These are phyloP conservation scores for Populus trichocarpa DNA, from an alignment of 441 rosid genomes.

Conservation along the genomic window DNA sequence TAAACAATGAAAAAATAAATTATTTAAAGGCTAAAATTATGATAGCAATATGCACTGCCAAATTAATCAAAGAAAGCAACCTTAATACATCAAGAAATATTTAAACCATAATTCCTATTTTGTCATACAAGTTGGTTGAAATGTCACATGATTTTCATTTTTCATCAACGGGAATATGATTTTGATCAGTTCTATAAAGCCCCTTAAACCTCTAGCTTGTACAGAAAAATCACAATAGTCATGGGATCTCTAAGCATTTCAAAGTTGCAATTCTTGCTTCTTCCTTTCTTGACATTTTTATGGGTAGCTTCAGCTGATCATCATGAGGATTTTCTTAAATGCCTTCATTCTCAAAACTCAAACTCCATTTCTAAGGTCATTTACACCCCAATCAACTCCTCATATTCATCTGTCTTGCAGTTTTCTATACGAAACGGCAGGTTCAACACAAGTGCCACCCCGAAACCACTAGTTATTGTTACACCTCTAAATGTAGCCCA, in stretches of 20 bases:
- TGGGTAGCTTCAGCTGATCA: not conserved
- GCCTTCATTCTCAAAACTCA: not conserved
- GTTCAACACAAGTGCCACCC: slow-evolving; percentile 29
- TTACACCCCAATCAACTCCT: slow-evolving; percentile 16
- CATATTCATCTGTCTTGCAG: slow-evolving; percentile 17
- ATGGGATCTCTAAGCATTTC: not conserved
- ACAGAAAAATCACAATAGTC: too few relatives aligned
- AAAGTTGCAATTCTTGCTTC: not conserved
- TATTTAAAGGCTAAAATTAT: too few relatives aligned
- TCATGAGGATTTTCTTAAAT: slow-evolving; percentile 3
- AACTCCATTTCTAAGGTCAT: not conserved
- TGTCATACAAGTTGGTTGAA: too few relatives aligned
- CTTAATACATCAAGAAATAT: too few relatives aligned
- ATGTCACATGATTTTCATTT: too few relatives aligned
- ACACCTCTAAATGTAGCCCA: slow-evolving; percentile 24
- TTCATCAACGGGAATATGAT: too few relatives aligned
- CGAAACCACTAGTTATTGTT: not conserved
- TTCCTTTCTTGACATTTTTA: not conserved
- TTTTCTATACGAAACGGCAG: slow-evolving; percentile 19
- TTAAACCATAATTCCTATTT: too few relatives aligned
- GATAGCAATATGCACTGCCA: too few relatives aligned
- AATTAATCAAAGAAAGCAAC: too few relatives aligned
- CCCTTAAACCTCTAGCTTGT: too few relatives aligned
- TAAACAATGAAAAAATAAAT: too few relatives aligned
- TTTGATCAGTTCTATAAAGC: too few relatives aligned